phyloP scores from a whole-genome alignment of 345 rosid species.

The Turnera subulata region DNA sequence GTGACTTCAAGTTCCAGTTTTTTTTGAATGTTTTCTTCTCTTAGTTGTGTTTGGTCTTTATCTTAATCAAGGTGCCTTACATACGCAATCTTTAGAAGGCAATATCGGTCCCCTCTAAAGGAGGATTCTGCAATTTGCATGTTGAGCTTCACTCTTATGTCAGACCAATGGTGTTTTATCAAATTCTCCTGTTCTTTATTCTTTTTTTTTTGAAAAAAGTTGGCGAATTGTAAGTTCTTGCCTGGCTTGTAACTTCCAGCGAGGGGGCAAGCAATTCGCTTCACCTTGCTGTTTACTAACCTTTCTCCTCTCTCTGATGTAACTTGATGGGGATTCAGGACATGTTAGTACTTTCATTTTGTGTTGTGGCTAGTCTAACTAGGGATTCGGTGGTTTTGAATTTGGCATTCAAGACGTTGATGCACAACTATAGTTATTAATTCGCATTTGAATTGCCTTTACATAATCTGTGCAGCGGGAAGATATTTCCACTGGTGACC shows the following conservation, averaged over 20 bases:
- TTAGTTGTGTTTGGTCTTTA: not conserved
- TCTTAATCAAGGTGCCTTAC: not conserved
- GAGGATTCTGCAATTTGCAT: conserved; percentile 1
- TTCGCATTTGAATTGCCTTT: not conserved
- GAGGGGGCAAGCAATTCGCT: not conserved
- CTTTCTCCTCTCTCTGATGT: not conserved
- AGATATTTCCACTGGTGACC: not conserved
- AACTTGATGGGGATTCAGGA: no score
- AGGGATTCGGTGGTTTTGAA: no score
- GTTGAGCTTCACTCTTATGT: not conserved
- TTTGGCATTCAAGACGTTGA: no score
- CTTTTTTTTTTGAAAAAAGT: not conserved
- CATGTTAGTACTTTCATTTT: no score
- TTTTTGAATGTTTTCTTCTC: not conserved
- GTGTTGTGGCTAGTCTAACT: no score
- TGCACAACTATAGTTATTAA: no score
- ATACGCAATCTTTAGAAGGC: not conserved
- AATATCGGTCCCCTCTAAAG: not conserved
- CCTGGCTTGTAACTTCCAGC: not conserved
- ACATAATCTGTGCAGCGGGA: not conserved
- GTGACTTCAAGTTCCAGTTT: not conserved
- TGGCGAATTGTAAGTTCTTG: not conserved
- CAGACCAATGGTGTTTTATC: not conserved
- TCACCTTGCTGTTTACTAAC: not conserved
- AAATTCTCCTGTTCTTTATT: not conserved